Evolutionary conservation across 164 flowering plant species (phyloP), one percentile per base, ranked within the genome.

Genomic region (Akebia trifoliata): DNA sequence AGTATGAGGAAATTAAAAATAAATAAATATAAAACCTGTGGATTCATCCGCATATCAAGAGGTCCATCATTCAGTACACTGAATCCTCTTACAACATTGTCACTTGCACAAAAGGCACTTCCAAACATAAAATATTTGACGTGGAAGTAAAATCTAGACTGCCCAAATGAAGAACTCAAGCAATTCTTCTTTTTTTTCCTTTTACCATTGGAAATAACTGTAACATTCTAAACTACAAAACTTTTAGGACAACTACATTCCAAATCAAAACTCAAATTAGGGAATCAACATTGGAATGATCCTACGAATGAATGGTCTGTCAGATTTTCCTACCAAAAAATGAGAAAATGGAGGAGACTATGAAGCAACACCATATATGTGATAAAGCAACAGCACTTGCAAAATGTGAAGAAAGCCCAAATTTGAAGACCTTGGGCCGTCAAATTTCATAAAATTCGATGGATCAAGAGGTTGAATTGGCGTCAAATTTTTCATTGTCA

Each of bases 41-140:
- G 87, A 76, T 90, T 77, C 97, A 94, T 90, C 18, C 99, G 81
- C 99, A 94, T 94, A 69, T 94, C 99, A 66, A 94, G 92, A 43
- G 99, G 99, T 28, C 97, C 99, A 66, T 84, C 65, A 51, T 48
- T 66, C 61, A 87, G 92, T 50, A 90, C 79, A 63, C 96, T 84
- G 64, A 94, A 94, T 21, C 99, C 99, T 77, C 99, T 84, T 45
- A 73, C 73, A 35, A 85, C 76, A 78, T 85, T 70, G 64, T 83
- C 26, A 90, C 97, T 96, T 93, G 79, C 50, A 44, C 50, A 65
- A 2, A 43, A 53, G n/a, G 31, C 8, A 4, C 26, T 21, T 4
- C 12, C 7, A 51, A 5, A 44, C 12, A 42, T 8, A 52, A 35
- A 29, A 26, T 0, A 42, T 20, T 6, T 53, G 56, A n/a, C 12